Percentiles rank a stretch among this genome's conserved stretches.
Evolutionary conservation across 2,329 filamentous ascomycete species (phyloP).

Genomic region (Penicillium sp.): DNA sequence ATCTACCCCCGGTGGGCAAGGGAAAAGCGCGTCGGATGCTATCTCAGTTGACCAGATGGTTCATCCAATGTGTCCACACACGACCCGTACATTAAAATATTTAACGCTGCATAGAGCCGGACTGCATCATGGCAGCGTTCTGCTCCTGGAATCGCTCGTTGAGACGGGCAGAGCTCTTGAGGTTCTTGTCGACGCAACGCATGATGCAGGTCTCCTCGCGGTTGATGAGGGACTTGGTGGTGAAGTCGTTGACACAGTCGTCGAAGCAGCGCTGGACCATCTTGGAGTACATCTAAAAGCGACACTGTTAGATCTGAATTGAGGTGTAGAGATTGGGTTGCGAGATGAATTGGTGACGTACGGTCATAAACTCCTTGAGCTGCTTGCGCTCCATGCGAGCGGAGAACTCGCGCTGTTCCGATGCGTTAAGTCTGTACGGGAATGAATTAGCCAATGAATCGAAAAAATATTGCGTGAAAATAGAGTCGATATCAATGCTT

Average conservation of each 20-base stretch:
- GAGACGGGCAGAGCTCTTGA: slow-evolving; percentile 87
- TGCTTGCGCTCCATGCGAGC: slow-evolving; percentile 95
- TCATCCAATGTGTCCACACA: neutral
- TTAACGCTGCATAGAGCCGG: slow-evolving; percentile 51
- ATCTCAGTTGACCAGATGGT: neutral
- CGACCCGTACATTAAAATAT: neutral
- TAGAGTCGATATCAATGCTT: slow-evolving; percentile 7
- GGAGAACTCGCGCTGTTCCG: slow-evolving; percentile 91
- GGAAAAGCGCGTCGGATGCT: neutral
- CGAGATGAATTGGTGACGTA: slow-evolving; percentile 53
- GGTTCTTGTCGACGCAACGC: slow-evolving; percentile 93
- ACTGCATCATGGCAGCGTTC: slow-evolving; percentile 67
- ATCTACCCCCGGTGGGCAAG: neutral
- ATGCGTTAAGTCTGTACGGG: slow-evolving; percentile 62
- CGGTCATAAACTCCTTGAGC: slow-evolving; percentile 98
- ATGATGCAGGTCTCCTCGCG: slow-evolving; percentile 90
- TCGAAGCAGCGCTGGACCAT: slow-evolving; percentile 75
- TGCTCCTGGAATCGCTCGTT: slow-evolving; percentile 86
- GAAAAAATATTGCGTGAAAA: neutral
- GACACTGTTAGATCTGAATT: slow-evolving; percentile 14
- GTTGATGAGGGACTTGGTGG: slow-evolving; percentile 86
- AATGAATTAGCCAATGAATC: neutral
- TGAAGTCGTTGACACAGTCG: slow-evolving; percentile 97
- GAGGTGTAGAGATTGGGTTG: neutral
- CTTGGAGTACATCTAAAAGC: slow-evolving; percentile 63